Evolutionary conservation across 441 rosid genomes (phyloP), one percentile per base, ranked within the genome.

Genomic region (Adansonia rubrostipa): DNA sequence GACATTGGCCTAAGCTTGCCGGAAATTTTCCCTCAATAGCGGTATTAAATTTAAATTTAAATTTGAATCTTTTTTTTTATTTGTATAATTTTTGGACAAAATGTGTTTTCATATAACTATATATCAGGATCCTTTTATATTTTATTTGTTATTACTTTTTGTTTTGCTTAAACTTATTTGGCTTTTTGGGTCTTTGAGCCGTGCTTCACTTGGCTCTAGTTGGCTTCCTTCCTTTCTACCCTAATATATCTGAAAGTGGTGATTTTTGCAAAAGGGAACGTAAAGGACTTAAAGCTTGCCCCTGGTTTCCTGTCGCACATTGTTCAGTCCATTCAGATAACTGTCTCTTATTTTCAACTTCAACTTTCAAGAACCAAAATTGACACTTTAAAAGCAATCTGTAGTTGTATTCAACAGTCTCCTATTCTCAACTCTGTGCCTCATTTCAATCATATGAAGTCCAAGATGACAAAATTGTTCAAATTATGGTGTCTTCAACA

Each of bases 401-500:
- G 10, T 40, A 8, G 51, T 65, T 65, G 48, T 28, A 15, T n/a
- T 22, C 63, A 63, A 28, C 15, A 11, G 22, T 53, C 10, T 20
- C 6, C 22, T 62, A 24, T 60, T 42, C 40, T 80, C 68, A 17
- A 15, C 6, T 68, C 44, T 1, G 8, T 84, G 68, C 90, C 0
- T 97, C 92, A 54, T 95, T 95, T 77, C 89, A 94, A 28, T 86
- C 98, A 33, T 91, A 90, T 71, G 95, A 93, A 85, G 98, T 97
- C 24, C 98, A 93, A 79, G 99, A 93, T 68, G 99, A 92, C 87
- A 95, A 93, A 81, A 87, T 95, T 81, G 90, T 95, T 76, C 98
- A 96, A 4, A 90, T 95, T 73, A 95, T 93, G 99, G 99, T 57
- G 63, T 71, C 17, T 73, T 73, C 53, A 67, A 66, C 7, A 65